Conservation (phyloP, 2,329 filamentous ascomycete species). For the Claviceps spartinae region DNA sequence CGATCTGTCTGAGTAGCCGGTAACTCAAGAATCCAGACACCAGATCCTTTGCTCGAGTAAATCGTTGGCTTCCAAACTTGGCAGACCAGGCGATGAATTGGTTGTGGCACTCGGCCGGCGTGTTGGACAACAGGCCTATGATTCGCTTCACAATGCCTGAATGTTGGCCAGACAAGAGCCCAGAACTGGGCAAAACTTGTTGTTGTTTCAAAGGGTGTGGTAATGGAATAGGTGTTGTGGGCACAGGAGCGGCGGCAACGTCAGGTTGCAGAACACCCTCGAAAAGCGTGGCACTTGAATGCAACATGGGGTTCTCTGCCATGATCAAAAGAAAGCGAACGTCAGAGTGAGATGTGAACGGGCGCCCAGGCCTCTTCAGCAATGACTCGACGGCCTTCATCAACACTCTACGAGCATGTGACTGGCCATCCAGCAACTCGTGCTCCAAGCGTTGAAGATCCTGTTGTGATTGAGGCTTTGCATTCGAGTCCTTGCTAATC, state of each 20-base stretch:
- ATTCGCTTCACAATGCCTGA: constrained; percentile 78
- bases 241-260: not conserved
- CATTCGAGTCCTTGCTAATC: constrained; percentile 20
- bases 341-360: constrained; percentile 53
- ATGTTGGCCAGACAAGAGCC: constrained; percentile 49
- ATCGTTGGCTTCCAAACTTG: constrained; percentile 51
- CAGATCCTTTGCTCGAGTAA: constrained; percentile 63
- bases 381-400: constrained; percentile 69
- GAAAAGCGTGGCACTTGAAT: constrained; percentile 29
- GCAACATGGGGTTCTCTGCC: constrained; percentile 64
- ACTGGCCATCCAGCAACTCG: constrained; percentile 42
- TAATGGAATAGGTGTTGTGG: not conserved
- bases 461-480: constrained; percentile 20
- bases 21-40: constrained; percentile 70
- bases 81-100: constrained; percentile 69
- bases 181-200: constrained; percentile 18
- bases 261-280: constrained; percentile 25
- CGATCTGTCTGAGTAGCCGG: constrained; percentile 57
- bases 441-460: constrained; percentile 32
- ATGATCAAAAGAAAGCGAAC: constrained; percentile 67
- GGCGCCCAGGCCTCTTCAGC: constrained; percentile 64
- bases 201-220: not conserved
- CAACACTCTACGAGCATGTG: constrained; percentile 54
- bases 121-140: constrained; percentile 64
- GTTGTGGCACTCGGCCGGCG: constrained; percentile 61